Evolutionary conservation across 78 protist genomes (phyloP), one percentile per base, ranked within the genome.

Genomic region (Tieghemostelium lacteum): DNA sequence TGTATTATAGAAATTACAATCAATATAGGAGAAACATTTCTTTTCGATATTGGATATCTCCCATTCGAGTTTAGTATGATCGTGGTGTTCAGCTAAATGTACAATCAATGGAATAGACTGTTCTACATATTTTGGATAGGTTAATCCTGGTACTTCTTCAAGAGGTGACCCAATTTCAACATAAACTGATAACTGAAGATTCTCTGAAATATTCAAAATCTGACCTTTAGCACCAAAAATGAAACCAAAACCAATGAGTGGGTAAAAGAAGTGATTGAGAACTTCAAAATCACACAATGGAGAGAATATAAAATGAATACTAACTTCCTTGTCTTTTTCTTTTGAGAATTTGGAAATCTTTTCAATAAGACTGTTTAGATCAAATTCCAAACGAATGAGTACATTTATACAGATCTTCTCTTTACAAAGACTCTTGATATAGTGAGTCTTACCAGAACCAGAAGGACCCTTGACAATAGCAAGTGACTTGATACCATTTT

Each of bases 371-470:
- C 29, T 4, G 3, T 36, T 36, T 10, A 34, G 1, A 36, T 72
- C 65, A 6, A 29, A 72, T 4, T 52, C 52, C 16, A 60, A 60
- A 20, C 78, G n/a, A 22, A 72, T 7, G 20, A 49, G 24, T 10
- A 72, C 78, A 1, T 36, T 72, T 61, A 72, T 72, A 2, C 45
- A 26, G 16, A 31, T 50, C 52, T 45, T 45, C 10, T 45, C n/a
- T 14, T 14, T 45, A 14, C 6, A 45, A 14, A 14, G 52, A 45
- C n/a, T 14, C 7, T 71, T 71, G 1, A 71, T 71, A 55, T 50
- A 71, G 22, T 50, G 54, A 6, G 80, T 45, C 33, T 83, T 83
- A 45, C 91, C 91, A n/a, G 73, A 58, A 26, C 91, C 91, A 69
- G 65, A 29, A 0, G 28, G 55, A 45, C 91, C 91, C 45, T 12